Percentiles rank a stretch among this genome's conserved stretches.
Evolutionary conservation across 768 basidiomycete genomes (phyloP).

Genomic region (Tulasnella sp.): DNA sequence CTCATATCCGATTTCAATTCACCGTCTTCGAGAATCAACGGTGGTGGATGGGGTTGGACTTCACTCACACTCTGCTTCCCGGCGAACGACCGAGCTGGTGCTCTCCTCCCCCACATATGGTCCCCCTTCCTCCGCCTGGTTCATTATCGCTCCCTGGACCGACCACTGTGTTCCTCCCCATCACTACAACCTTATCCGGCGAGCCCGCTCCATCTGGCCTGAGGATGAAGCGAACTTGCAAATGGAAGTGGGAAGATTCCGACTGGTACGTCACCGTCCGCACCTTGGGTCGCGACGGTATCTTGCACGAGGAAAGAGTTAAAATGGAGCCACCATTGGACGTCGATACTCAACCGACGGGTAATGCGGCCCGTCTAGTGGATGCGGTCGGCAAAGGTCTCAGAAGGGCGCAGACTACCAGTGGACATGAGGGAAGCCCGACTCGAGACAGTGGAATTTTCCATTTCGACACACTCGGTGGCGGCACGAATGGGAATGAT

Average conservation of each 20-base stretch:
- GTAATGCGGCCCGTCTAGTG: conserved; percentile 19
- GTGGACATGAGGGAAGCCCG: conserved; percentile 9
- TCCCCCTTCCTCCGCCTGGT: conserved; percentile 65
- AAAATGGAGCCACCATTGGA: conserved; percentile 27
- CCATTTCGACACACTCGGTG: not conserved
- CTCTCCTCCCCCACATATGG: conserved; percentile 44
- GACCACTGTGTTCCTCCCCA: conserved; percentile 54
- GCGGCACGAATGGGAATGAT: not conserved
- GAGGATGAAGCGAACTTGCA: conserved; percentile 65
- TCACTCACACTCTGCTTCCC: conserved; percentile 88
- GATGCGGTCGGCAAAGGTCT: conserved; percentile 25
- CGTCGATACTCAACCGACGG: conserved; percentile 1
- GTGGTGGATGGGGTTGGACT: conserved; percentile 98
- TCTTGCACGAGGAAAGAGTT: conserved; percentile 22
- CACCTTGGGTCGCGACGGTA: conserved; percentile 45
- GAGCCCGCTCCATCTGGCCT: not conserved
- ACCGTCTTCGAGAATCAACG: conserved; percentile 92
- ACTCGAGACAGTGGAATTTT: conserved; percentile 10
- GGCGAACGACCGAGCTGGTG: conserved; percentile 89
- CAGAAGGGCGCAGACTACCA: conserved; percentile 11
- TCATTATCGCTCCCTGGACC: conserved; percentile 64
- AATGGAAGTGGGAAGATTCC: conserved; percentile 85
- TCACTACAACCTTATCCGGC: conserved; percentile 36
- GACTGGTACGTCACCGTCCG: conserved; percentile 78
- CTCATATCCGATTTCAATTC: conserved; percentile 44